Evolutionary conservation across 1,284 basidiomycete genomes (phyloP), one percentile per base, ranked within the genome.

Genomic region (Earliella scabrosa): DNA sequence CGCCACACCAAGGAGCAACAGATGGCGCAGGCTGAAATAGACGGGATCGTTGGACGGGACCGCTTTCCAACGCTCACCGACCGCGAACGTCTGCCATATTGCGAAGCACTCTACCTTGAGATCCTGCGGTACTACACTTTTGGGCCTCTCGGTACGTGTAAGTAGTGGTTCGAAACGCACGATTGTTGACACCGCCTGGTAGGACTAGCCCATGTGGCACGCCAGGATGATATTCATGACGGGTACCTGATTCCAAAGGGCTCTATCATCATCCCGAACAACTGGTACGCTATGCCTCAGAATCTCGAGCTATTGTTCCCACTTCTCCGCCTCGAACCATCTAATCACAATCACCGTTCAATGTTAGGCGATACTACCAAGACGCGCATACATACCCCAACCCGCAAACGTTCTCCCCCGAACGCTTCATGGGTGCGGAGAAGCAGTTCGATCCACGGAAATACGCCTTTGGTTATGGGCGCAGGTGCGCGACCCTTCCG

Each of bases 21-120:
- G 36, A 64, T 56, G 11, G 70, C 70, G 0, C 69, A 71, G 35
- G 58, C 47, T 3, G 70, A 72, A 50, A 60, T 73, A 10, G 69
- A 70, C 34, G 35, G 50, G 1, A 61, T 67, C n/a, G 45, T 73
- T 21, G 68, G 69, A 10, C 41, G 36, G 5, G 64, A 65, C 8
- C 55, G 66, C 4, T 61, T 71, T 8, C 71, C 71, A 11, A 58
- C 54, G 8, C 61, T 67, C 35, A 56, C 47, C 9, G 71, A 73
- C 45, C 63, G 68, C 11, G 47, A 58, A 3, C 35, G 51, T 8
- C 60, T 73, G 16, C 70, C 70, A 2, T 73, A 68, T 43, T 46
- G 69, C 40, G 63, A 68, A 39, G 70, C 70, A 3, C 26, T 72
- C 10, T 51, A 60, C 36, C 61, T 59, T 21, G 71, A 73, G 49